A percentile compares a stretch with the other conserved stretches of the same genome.
Evolutionary conservation across 768 basidiomycete genomes (phyloP).

Genomic region (Rhizopogon salebrosus): DNA sequence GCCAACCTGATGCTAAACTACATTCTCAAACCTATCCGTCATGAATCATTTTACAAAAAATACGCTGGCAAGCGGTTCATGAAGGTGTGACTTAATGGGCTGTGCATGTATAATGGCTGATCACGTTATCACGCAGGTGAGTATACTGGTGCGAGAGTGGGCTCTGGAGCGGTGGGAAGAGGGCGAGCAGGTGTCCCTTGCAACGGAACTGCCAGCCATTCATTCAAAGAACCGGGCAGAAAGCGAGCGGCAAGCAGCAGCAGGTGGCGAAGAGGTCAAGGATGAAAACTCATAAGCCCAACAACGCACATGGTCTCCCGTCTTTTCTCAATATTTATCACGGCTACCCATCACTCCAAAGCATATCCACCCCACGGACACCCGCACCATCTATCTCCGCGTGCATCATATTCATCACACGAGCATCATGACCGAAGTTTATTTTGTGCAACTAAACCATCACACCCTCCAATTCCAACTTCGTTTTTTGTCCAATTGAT

Average conservation of each 20-base stretch:
- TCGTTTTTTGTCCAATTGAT: slow-evolving; percentile 1
- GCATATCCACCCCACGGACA: slow-evolving; percentile 9
- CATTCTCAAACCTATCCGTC: slow-evolving; percentile 63
- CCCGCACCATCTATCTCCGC: slow-evolving; percentile 2
- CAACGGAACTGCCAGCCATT: slow-evolving; percentile 51
- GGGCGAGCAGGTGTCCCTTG: slow-evolving; percentile 51
- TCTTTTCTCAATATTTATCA: background rate
- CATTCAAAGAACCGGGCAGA: slow-evolving; percentile 50
- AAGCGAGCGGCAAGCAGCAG: slow-evolving; percentile 16
- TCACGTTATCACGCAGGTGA: slow-evolving; percentile 46
- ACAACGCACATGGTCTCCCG: background rate
- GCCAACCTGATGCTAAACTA: slow-evolving; percentile 89
- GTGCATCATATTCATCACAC: slow-evolving; percentile 5
- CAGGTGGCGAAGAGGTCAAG: slow-evolving; percentile 9
- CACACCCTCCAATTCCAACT: background rate
- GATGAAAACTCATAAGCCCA: slow-evolving; percentile 4
- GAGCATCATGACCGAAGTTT: slow-evolving; percentile 6
- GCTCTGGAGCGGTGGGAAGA: slow-evolving; percentile 73
- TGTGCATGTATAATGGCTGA: slow-evolving; percentile 1
- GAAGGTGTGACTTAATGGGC: slow-evolving; percentile 48
- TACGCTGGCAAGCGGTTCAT: slow-evolving; percentile 80
- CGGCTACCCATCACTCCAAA: background rate
- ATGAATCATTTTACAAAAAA: slow-evolving; percentile 83
- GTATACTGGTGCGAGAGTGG: slow-evolving; percentile 82
- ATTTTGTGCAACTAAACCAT: slow-evolving; percentile 4